Base-by-base conservation (phyloP, 2,329 filamentous ascomycete species). In the Torrubiellomyces zombiae region DNA sequence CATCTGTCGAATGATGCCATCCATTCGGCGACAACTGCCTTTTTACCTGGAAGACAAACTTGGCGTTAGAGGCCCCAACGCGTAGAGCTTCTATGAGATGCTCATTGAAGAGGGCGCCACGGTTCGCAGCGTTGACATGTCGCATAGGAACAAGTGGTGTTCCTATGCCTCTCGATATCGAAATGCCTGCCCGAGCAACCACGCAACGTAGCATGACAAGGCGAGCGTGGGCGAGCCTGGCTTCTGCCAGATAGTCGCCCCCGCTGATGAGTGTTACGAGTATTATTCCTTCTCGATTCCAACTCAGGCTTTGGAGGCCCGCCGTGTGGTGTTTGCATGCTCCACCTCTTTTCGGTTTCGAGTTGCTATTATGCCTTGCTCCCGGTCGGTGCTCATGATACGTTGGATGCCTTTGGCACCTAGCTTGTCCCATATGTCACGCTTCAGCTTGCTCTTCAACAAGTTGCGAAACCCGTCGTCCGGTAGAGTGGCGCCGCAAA, bases 81-180 rank as follows among this genome's bases (percentile, higher is more conserved):
- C 44, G 8, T 21, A 26, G 19, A 31, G 28, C 2, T 38, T 51
- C 3, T 63, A 55, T 28, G 42, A 47, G 25, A 43, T 40, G 11
- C 45, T 64, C 5, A 63, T 65, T 59, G 58, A 55, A 13, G 60
- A 65, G 27, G 58, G 64, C 26, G 38, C n/a, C n/a, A n/a, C n/a
- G n/a, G n/a, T n/a, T n/a, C n/a, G n/a, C n/a, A n/a, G n/a, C n/a
- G n/a, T n/a, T n/a, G n/a, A n/a, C n/a, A n/a, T n/a, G n/a, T n/a
- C n/a, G n/a, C n/a, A n/a, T n/a, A n/a, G n/a, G n/a, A n/a, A n/a
- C n/a, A n/a, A n/a, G n/a, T n/a, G n/a, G n/a, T n/a, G n/a, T n/a
- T n/a, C n/a, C n/a, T n/a, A n/a, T n/a, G n/a, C n/a, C n/a, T n/a
- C n/a, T n/a, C n/a, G n/a, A n/a, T n/a, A n/a, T n/a, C n/a, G n/a